phyloP scores from a whole-genome alignment of 495 filamentous ascomycete genomes.

The Hypoxylon perforatum region DNA sequence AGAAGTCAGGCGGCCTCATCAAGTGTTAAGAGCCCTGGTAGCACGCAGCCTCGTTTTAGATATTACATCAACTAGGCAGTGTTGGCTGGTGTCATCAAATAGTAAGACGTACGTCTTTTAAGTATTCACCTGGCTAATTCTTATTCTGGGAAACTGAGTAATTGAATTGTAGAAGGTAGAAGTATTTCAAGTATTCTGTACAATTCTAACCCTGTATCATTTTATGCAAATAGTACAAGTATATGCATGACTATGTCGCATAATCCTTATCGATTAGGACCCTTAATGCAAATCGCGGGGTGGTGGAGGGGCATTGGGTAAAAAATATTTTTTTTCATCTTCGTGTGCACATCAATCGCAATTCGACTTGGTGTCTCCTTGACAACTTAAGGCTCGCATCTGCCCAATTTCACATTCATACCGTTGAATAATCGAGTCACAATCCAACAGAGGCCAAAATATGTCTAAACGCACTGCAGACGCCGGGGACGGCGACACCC shows the following conservation, averaged over 20 bases:
- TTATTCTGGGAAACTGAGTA: too few relatives aligned
- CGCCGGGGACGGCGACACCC: conserved; percentile 60
- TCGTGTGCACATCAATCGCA: neutral
- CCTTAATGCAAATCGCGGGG: conserved; percentile 42
- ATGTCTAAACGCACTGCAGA: conserved; percentile 81
- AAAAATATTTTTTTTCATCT: conserved; percentile 24
- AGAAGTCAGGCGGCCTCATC: neutral
- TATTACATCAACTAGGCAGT: neutral
- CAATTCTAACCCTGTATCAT: too few relatives aligned
- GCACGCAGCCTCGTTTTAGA: neutral
- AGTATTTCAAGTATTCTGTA: too few relatives aligned
- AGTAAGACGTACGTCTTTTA: neutral
- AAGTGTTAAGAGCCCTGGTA: neutral
- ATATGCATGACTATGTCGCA: too few relatives aligned
- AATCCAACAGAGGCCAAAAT: conserved; percentile 29
- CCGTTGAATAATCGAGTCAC: too few relatives aligned
- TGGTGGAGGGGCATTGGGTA: conserved; percentile 25
- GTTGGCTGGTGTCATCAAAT: neutral
- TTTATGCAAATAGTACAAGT: neutral
- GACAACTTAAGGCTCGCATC: too few relatives aligned
- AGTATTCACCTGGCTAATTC: neutral
- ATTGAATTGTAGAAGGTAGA: neutral
- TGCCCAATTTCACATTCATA: neutral
- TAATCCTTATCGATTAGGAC: too few relatives aligned
- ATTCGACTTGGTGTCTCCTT: too few relatives aligned